Evolutionary conservation across 192 early-diverging fungal species (phyloP), one percentile per base, ranked within the genome.

Genomic region (Coemansia aciculifera): DNA sequence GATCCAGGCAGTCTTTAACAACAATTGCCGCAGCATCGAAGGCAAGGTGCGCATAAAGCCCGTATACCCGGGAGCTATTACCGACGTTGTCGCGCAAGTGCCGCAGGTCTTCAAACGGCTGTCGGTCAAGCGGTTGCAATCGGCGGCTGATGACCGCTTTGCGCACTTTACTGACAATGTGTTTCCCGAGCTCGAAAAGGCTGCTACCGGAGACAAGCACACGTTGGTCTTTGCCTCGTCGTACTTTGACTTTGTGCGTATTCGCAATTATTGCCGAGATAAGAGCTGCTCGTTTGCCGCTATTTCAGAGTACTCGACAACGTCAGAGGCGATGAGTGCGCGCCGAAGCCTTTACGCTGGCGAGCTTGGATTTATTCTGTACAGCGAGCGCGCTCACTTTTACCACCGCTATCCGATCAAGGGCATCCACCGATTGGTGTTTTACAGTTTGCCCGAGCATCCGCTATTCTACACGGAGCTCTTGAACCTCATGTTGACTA

Each of bases 351-450:
- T 98, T 65, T 93, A 90, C 80, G 87, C 89, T 21, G 94, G 93
- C n/a, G 87, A 90, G 17, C 75, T 87, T 7, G 82, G 85, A 54
- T 90, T 94, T 61, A 74, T 98, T 38, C 64, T 99, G 17, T 89
- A 90, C 71, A 96, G 95, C 32, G 98, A 99, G 83, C 89, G 98
- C n/a, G 93, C 94, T 64, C 96, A 99, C 74, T 99, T 93, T 74
- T 99, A 93, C 84, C 83, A 94, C 64, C 87, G 93, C 62, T 91
- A 91, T 61, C 87, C 87, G 32, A 90, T 99, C 64, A 87, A 92
- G 48, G 95, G 94, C 17, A 87, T 91, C 29, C 86, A 85, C 52
- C 91, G 95, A 69, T 51, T 99, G 29, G 84, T 97, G 27, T 98
- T 97, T 57, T 99, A 98, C 73, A 88, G 87, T 5, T 80, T 95